Evolutionary conservation across 208 protist species (phyloP).

Genomic region (Porcisia hertigi): DNA sequence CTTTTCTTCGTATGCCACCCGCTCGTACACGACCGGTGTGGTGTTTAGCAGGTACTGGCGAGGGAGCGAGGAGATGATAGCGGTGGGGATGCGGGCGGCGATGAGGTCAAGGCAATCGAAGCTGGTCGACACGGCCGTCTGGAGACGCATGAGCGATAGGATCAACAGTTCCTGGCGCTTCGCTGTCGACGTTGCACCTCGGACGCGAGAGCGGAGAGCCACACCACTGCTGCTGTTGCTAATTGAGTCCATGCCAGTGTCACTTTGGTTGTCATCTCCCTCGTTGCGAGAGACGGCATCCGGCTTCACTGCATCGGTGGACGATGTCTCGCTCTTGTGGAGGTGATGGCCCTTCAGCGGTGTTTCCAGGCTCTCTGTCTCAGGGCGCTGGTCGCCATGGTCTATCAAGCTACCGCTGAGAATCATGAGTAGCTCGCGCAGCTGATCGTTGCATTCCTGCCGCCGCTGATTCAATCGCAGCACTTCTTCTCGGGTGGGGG

Average conservation of each 20-base stretch:
- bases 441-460: conserved; percentile 31
- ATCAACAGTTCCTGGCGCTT: conserved; percentile 22
- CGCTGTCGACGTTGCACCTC: background rate
- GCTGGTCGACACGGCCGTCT: conserved; percentile 34
- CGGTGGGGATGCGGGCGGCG: conserved; percentile 30
- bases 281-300: background rate
- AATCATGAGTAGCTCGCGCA: conserved; percentile 42
- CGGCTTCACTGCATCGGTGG: background rate
- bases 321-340: background rate
- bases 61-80: conserved; percentile 30
- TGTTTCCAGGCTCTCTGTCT: conserved; percentile 8
- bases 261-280: background rate
- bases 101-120: conserved; percentile 52
- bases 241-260: background rate
- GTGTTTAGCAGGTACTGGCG: conserved; percentile 31
- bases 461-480: conserved; percentile 33
- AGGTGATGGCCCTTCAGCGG: conserved; percentile 4
- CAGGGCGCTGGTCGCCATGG: conserved; percentile 1
- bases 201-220: background rate
- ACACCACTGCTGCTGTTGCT: background rate
- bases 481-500: conserved; percentile 32
- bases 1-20: conserved; percentile 30
- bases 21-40: conserved; percentile 31
- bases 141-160: conserved; percentile 38
- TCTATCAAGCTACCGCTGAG: conserved; percentile 30